Conservation (phyloP, 768 basidiomycete species). For the Suillus discolor region DNA sequence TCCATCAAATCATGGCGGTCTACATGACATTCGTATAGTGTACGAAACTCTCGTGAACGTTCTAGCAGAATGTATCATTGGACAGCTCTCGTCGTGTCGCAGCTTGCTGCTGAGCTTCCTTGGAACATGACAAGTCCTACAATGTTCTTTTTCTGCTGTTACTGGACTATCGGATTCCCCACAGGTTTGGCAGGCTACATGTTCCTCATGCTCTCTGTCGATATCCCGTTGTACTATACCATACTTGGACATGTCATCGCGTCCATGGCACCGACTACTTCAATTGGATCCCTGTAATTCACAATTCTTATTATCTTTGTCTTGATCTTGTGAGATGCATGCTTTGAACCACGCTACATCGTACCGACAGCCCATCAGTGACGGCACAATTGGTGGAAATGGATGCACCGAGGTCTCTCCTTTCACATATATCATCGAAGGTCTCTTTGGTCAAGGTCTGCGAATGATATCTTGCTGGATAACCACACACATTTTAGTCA, state of each 20-base stretch:
- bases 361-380: conserved; percentile 25
- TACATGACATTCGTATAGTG: conserved; percentile 60
- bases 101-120: conserved; percentile 57
- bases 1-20: conserved; percentile 64
- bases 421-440: conserved; percentile 58
- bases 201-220: conserved; percentile 52
- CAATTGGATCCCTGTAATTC: conserved; percentile 62
- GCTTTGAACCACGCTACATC: not conserved
- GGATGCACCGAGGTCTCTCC: conserved; percentile 65
- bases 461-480: not conserved
- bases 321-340: conserved; percentile 45
- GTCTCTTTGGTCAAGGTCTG: conserved; percentile 47
- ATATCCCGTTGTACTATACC: conserved; percentile 64
- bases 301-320: conserved; percentile 63
- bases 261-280: conserved; percentile 58
- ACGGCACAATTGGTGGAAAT: conserved; percentile 72
- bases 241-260: conserved; percentile 63
- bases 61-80: conserved; percentile 67
- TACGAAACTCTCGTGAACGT: conserved; percentile 69
- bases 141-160: conserved; percentile 68
- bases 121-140: conserved; percentile 62
- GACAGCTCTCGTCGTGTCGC: conserved; percentile 56
- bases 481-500: not conserved
- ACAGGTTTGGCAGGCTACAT: conserved; percentile 56
- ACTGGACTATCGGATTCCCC: conserved; percentile 65